Base-by-base conservation (phyloP, 495 filamentous ascomycete genomes). In the Penicillium coprophilum region DNA sequence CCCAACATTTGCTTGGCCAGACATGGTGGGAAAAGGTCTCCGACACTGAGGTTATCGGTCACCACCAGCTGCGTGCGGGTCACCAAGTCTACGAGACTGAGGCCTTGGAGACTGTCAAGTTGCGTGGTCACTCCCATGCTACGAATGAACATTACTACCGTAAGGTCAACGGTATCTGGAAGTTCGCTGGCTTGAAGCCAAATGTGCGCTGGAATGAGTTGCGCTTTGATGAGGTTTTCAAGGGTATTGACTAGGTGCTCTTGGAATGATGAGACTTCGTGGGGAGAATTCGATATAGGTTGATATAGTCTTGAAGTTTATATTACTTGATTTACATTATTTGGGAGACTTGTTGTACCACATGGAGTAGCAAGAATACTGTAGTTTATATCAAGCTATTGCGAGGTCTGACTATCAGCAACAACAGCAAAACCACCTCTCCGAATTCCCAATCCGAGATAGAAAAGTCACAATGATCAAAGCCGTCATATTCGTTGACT, bases 121-220 rank as follows among this genome's bases (percentile, higher is more conserved):
- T 67, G 15, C 73, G 75, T 21, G 77, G 75, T 0, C 88, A 92
- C 63, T 82, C 80, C 15, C 88, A 92, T 72, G 83, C 80, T 50
- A 84, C 83, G 53, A 89, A 87, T 67, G 80, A 80, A 60, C 85
- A 89, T 66, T 88, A 82, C 68, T 92, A 92, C 70, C 78, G 76
- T 53, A 91, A 88, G 79, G 74, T 90, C 20, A 73, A 90, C 60
- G 87, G 87, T 6, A 82, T 85, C 55, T 92, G 89, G 89, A 93
- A 91, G 74, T 90, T 91, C 70, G 87, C 88, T 2, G 89, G 89
- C 1, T 72, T 93, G 49, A 75, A 78, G 65, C 89, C 89, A 2
- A 76, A 83, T 46, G 87, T 92, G 54, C 71, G 84, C 40, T 92
- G 86, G 86, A 75, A 71, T 58, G 89, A 93, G 77, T 82, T 85